Evolutionary conservation across 1,284 basidiomycete genomes (phyloP).

Genomic region (Cutaneotrichosporon dermatis): DNA sequence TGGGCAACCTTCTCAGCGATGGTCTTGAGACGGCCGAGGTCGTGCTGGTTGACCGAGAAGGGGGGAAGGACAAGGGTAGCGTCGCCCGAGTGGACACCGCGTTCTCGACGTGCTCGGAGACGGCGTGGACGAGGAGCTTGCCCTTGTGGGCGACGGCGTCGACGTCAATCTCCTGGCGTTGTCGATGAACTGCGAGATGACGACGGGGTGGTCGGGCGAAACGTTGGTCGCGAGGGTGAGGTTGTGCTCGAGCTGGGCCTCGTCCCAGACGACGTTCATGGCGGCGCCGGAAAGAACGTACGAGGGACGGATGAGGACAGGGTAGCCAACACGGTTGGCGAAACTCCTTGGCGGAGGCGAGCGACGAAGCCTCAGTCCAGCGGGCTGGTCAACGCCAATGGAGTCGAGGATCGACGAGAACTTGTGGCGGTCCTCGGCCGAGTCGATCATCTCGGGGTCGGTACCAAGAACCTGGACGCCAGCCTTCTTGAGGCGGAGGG

Average conservation of each 20-base stretch:
- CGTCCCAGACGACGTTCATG: constrained; percentile 98
- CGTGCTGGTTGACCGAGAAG: constrained; percentile 68
- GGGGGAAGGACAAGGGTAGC: constrained; percentile 98
- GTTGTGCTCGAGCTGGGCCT: constrained; percentile 81
- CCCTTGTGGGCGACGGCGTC: constrained; percentile 96
- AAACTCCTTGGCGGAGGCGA: constrained; percentile 93
- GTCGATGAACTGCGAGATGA: constrained; percentile 98
- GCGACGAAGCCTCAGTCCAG: constrained; percentile 89
- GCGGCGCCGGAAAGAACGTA: constrained; percentile 98
- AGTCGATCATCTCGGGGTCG: constrained; percentile 92
- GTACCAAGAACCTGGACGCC: constrained; percentile 94
- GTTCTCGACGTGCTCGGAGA: constrained; percentile 98
- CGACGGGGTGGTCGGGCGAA: constrained; percentile 94
- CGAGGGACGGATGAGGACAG: constrained; percentile 90
- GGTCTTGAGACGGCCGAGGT: constrained; percentile 78
- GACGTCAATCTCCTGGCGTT: constrained; percentile 97
- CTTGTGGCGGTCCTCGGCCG: constrained; percentile 97
- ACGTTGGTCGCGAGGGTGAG: constrained; percentile 91
- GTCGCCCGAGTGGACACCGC: constrained; percentile 99
- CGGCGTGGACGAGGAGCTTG: constrained; percentile 87
- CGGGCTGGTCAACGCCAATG: constrained; percentile 94
- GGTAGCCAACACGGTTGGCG: constrained; percentile 80
- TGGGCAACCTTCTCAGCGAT: constrained; percentile 93
- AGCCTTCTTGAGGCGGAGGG: constrained; percentile 83
- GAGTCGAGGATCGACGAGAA: constrained; percentile 94